Conservation (phyloP, 73 alveolate species). For the Paramecium sonneborni region DNA sequence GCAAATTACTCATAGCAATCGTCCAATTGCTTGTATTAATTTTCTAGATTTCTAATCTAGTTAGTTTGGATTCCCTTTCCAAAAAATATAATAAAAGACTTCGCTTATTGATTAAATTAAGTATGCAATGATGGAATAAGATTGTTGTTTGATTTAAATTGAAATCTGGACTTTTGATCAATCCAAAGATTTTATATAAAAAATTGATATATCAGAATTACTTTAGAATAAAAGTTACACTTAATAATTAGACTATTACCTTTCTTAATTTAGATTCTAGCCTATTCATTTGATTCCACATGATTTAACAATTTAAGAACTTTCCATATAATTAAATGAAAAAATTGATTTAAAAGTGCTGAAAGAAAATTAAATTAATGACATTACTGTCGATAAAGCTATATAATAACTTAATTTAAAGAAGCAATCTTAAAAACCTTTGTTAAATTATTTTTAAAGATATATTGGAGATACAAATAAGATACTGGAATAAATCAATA, state of each 20-base stretch:
- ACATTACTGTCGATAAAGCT: neutral
- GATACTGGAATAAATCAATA: neutral
- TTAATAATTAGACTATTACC: conserved; percentile 8
- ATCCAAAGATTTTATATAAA: neutral
- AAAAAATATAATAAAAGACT: neutral
- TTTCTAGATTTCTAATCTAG: neutral
- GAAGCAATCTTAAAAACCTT: neutral
- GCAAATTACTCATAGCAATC: neutral
- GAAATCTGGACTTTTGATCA: conserved; percentile 36
- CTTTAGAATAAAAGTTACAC: neutral
- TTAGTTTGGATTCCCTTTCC: conserved; percentile 32
- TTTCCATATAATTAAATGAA: neutral
- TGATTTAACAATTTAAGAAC: neutral
- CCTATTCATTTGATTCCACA: neutral
- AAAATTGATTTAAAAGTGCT: neutral
- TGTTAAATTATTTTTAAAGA: neutral
- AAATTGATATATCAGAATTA: neutral
- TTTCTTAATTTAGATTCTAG: conserved; percentile 30
- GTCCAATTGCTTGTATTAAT: neutral
- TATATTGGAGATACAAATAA: neutral
- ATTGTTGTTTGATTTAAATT: neutral
- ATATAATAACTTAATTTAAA: neutral
- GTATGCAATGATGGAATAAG: neutral
- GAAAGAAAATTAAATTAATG: neutral
- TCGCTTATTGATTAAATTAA: neutral